A percentile compares a stretch with the other conserved stretches of the same genome.
Conservation (phyloP, 2,329 filamentous ascomycete genomes). For the Sarocladium strictum region DNA sequence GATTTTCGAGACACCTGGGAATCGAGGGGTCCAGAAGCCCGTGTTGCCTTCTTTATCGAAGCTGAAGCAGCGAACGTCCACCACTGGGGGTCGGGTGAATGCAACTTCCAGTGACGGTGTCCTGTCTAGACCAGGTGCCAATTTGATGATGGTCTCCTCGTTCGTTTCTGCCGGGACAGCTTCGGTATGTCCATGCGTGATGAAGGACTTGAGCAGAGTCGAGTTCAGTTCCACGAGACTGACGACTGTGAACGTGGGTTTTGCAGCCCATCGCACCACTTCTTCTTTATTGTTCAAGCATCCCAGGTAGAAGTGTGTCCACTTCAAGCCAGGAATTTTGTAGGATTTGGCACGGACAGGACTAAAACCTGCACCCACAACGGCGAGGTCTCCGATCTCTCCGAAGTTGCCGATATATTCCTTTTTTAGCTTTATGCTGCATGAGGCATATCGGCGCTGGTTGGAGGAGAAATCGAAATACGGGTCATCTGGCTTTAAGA, state of each 20-base stretch:
- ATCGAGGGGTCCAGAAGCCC: conserved; percentile 68
- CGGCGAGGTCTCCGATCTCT: conserved; percentile 76
- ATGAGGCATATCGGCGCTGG: conserved; percentile 32
- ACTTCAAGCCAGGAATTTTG: conserved; percentile 50
- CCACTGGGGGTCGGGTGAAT: conserved; percentile 68
- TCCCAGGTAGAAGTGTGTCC: conserved; percentile 77
- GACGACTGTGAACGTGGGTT: conserved; percentile 60
- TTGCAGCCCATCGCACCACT: conserved; percentile 42
- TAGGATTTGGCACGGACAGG: conserved; percentile 53
- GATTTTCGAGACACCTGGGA: conserved; percentile 70
- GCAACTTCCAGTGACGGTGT: conserved; percentile 40
- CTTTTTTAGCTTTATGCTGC: conserved; percentile 80
- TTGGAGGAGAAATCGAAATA: conserved; percentile 57
- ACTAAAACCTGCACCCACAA: conserved; percentile 70
- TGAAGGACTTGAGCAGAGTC: conserved; percentile 45
- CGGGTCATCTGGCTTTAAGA: conserved; percentile 73
- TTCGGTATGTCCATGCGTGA: conserved; percentile 37
- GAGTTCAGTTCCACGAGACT: conserved; percentile 54
- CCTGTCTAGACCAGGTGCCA: conserved; percentile 37
- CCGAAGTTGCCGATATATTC: conserved; percentile 74
- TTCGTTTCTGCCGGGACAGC: conserved; percentile 33
- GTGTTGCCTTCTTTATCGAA: conserved; percentile 69
- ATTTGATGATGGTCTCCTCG: conserved; percentile 36
- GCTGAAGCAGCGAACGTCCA: conserved; percentile 73
- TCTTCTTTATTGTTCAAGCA: conserved; percentile 65